Conservation (phyloP, 345 rosid species). For the Boechera retrofracta region DNA sequence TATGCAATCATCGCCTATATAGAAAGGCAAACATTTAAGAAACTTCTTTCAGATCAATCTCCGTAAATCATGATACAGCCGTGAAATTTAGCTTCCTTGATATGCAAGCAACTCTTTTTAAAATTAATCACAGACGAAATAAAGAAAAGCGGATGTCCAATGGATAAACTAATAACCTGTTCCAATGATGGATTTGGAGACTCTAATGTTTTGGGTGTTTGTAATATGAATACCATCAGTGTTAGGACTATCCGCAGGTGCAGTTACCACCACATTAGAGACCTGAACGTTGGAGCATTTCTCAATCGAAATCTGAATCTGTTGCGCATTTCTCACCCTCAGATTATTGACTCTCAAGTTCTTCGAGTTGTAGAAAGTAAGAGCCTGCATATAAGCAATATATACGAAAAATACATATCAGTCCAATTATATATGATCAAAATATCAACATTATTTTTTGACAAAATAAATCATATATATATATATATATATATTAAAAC, state of each 20-base stretch:
- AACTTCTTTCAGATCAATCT: neutral
- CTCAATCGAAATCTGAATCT: slow-evolving; percentile 70
- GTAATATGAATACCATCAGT: slow-evolving; percentile 91
- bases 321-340: slow-evolving; percentile 68
- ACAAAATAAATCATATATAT: neutral
- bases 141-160: neutral
- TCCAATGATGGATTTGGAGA: slow-evolving; percentile 57
- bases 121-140: neutral
- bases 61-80: neutral
- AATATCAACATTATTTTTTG: neutral
- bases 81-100: slow-evolving; percentile 41
- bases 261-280: slow-evolving; percentile 56
- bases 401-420: neutral
- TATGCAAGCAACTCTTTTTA: slow-evolving; percentile 66
- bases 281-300: slow-evolving; percentile 55
- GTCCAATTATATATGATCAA: neutral
- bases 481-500: slow-evolving; percentile 2
- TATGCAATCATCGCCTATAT: slow-evolving; percentile 85
- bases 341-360: slow-evolving; percentile 56
- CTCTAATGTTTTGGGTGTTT: slow-evolving; percentile 60
- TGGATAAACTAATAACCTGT: slow-evolving; percentile 54
- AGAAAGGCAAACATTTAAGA: neutral
- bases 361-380: slow-evolving; percentile 65
- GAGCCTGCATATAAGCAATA: slow-evolving; percentile 54
- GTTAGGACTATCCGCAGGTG: slow-evolving; percentile 76